phyloP scores from a whole-genome alignment of 2,329 filamentous ascomycete species.

The Trichoderma sp. region DNA sequence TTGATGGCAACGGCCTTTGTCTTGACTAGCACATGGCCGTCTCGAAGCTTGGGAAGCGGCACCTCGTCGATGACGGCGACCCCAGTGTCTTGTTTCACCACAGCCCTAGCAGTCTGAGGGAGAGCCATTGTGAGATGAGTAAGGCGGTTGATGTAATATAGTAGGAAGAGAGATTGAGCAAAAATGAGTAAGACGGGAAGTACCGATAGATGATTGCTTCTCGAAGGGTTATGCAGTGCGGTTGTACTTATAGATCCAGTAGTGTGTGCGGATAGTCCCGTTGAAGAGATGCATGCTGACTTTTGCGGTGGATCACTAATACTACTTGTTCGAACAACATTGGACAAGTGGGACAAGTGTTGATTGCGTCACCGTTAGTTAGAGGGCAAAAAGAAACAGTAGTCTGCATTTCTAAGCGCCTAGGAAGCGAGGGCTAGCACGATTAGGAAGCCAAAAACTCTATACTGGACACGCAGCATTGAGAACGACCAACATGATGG shows the following conservation, averaged over 20 bases:
- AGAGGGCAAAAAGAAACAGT: neutral
- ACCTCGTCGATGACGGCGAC: neutral
- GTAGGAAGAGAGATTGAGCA: neutral
- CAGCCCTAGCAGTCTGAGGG: neutral
- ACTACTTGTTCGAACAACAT: neutral
- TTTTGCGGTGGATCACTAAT: neutral
- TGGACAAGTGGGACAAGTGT: neutral
- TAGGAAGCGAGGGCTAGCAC: neutral
- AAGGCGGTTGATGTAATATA: neutral
- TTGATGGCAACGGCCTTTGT: conserved; percentile 39
- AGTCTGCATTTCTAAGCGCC: neutral
- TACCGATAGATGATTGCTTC: neutral
- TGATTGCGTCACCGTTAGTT: neutral
- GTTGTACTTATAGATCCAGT: neutral
- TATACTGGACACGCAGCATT: neutral
- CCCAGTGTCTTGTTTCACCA: neutral
- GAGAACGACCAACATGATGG: neutral
- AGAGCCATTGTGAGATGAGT: neutral
- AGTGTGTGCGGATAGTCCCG: neutral
- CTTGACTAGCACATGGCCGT: conserved; percentile 35
- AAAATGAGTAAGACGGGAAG: neutral
- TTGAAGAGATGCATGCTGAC: neutral
- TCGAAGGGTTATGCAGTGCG: neutral
- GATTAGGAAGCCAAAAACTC: neutral
- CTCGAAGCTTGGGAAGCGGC: conserved; percentile 8